These are phyloP conservation scores for Stemphylium vesicarium DNA, from an alignment of 2,329 filamentous ascomycete species.

Conservation along the genomic window DNA sequence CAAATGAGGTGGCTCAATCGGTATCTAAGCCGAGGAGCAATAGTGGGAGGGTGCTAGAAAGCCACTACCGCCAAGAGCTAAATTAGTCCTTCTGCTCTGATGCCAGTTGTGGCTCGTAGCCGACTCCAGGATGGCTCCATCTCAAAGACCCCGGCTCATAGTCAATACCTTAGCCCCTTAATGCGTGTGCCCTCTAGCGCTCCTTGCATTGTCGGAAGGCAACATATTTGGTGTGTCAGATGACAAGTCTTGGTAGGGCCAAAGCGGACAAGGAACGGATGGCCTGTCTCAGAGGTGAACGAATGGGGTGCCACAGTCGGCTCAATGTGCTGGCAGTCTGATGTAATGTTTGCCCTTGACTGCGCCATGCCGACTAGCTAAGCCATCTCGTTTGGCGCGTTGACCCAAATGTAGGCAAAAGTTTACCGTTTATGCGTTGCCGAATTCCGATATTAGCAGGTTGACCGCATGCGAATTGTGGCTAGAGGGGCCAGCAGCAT, in stretches of 20 bases:
- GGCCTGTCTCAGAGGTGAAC: neutral
- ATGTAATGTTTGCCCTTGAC: neutral
- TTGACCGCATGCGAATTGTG: too few species aligned
- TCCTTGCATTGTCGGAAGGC: neutral
- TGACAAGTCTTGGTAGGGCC: neutral
- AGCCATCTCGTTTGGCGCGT: neutral
- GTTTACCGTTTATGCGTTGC: neutral
- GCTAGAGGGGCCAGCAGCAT: too few species aligned
- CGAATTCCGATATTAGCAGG: neutral
- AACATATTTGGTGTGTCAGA: conserved; percentile 1
- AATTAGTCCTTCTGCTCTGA: too few species aligned
- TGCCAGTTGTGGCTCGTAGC: too few species aligned
- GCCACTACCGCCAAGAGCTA: too few species aligned
- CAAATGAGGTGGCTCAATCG: too few species aligned
- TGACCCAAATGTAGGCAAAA: neutral
- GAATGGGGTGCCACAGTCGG: neutral
- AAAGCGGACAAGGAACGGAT: neutral
- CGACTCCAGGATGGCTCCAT: too few species aligned
- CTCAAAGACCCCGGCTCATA: too few species aligned
- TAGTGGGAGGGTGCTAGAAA: too few species aligned
- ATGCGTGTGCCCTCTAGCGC: too few species aligned
- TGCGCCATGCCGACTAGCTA: neutral
- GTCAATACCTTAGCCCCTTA: too few species aligned
- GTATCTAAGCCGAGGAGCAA: too few species aligned
- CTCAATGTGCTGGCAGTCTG: neutral